These are phyloP conservation scores for Rosa chinensis DNA, from an alignment of 306 rosid species.

Conservation along the genomic window DNA sequence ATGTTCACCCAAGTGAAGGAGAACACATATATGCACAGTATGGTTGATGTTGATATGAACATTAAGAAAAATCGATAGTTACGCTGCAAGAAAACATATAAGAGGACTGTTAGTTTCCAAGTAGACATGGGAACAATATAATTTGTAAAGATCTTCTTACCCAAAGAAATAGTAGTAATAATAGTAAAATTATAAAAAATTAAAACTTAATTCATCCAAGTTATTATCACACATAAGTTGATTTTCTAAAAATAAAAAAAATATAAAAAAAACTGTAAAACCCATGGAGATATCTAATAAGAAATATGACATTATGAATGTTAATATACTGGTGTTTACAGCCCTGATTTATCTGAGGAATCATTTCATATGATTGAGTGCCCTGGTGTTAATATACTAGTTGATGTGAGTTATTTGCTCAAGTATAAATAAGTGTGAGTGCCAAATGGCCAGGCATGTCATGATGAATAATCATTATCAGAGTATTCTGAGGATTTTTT, in stretches of 20 bases:
- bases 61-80: conserved; percentile 89
- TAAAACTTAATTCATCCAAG: neutral
- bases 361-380: too few species aligned
- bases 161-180: too few species aligned
- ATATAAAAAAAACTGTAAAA: neutral
- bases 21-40: conserved; percentile 76
- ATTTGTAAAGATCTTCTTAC: too few species aligned
- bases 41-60: conserved; percentile 85
- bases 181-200: too few species aligned
- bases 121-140: neutral
- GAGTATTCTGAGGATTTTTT: neutral
- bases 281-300: neutral
- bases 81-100: conserved; percentile 60
- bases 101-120: conserved; percentile 30
- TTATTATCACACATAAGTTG: neutral
- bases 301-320: neutral
- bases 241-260: neutral
- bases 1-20: conserved; percentile 62
- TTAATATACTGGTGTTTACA: too few species aligned
- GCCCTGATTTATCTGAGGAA: neutral
- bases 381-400: too few species aligned
- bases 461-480: neutral
- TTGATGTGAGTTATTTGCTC: too few species aligned
- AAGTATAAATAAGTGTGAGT: neutral
- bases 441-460: neutral